These are phyloP conservation scores for Tetrapisispora phaffii DNA, from an alignment of 805 yeast species.

Conservation along the genomic window DNA sequence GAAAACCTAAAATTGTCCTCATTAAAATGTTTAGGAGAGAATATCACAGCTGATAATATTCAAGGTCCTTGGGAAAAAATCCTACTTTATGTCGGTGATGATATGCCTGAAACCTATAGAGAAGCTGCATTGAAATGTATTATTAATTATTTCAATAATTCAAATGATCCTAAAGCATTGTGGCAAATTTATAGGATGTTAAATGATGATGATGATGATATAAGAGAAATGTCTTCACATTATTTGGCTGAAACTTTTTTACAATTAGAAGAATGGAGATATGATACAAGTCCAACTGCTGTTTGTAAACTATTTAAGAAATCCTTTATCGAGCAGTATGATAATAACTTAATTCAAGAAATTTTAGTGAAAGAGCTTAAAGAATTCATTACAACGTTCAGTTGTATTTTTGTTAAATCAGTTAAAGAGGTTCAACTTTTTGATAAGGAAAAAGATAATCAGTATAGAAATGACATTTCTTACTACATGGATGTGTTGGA, in stretches of 20 bases:
- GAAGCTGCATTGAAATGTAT: conserved; percentile 19
- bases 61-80: conserved; percentile 7
- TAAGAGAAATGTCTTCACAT: conserved; percentile 41
- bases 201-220: conserved; percentile 58
- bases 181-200: conserved; percentile 32
- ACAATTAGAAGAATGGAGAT: conserved; percentile 7
- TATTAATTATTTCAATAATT: conserved; percentile 7
- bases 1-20: conserved; percentile 42
- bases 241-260: conserved; percentile 31
- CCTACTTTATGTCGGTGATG: conserved; percentile 11
- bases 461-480: conserved; percentile 43
- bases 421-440: conserved; percentile 33
- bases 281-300: conserved; percentile 25
- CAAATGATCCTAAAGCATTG: conserved; percentile 7
- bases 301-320: conserved; percentile 23
- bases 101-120: conserved; percentile 18
- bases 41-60: conserved; percentile 21
- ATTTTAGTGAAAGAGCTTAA: neutral
- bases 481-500: neutral
- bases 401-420: neutral
- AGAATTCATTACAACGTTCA: neutral
- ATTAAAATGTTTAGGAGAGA: conserved; percentile 43
- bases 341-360: no score
- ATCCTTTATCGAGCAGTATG: conserved; percentile 5
- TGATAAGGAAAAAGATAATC: conserved; percentile 56